Percentiles rank a stretch among this genome's conserved stretches.
phyloP scores from a whole-genome alignment of 2,329 filamentous ascomycete species.

The Knufia fluminis region DNA sequence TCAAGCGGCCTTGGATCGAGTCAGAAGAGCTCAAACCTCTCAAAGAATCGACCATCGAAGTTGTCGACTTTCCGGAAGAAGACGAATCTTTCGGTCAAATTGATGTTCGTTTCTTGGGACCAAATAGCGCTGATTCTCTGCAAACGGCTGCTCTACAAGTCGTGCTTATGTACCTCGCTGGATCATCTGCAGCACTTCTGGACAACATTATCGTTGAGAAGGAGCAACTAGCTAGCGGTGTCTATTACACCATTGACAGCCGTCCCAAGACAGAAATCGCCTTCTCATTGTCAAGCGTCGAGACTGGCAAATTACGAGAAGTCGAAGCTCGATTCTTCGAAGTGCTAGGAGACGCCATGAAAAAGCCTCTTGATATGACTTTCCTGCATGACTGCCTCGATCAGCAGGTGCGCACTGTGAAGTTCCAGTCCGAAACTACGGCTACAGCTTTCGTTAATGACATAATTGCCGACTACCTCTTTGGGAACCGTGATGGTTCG shows the following conservation, averaged over 20 bases:
- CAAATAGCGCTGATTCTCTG: conserved; percentile 62
- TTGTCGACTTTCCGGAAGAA: conserved; percentile 87
- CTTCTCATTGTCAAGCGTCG: conserved; percentile 78
- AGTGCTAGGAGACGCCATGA: conserved; percentile 69
- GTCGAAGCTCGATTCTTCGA: conserved; percentile 82
- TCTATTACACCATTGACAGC: conserved; percentile 69
- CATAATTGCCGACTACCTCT: conserved; percentile 87
- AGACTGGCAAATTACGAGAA: conserved; percentile 70
- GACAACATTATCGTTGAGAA: conserved; percentile 90
- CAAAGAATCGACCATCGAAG: conserved; percentile 62
- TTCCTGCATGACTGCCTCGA: conserved; percentile 84
- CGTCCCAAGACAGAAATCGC: conserved; percentile 76
- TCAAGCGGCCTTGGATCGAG: conserved; percentile 84
- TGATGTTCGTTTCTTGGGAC: conserved; percentile 76
- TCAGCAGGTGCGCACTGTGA: conserved; percentile 70
- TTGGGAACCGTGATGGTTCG: conserved; percentile 74
- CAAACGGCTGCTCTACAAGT: conserved; percentile 66
- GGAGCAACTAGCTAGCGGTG: conserved; percentile 80
- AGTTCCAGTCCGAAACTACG: conserved; percentile 72
- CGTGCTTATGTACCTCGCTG: conserved; percentile 76
- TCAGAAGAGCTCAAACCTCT: conserved; percentile 69
- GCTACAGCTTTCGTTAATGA: conserved; percentile 73
- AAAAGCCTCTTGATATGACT: conserved; percentile 73
- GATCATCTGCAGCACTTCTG: conserved; percentile 83
- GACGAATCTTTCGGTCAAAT: conserved; percentile 91